These are phyloP conservation scores for Trichaptum fuscoviolaceum DNA, from an alignment of 768 basidiomycete genomes.

Conservation along the genomic window DNA sequence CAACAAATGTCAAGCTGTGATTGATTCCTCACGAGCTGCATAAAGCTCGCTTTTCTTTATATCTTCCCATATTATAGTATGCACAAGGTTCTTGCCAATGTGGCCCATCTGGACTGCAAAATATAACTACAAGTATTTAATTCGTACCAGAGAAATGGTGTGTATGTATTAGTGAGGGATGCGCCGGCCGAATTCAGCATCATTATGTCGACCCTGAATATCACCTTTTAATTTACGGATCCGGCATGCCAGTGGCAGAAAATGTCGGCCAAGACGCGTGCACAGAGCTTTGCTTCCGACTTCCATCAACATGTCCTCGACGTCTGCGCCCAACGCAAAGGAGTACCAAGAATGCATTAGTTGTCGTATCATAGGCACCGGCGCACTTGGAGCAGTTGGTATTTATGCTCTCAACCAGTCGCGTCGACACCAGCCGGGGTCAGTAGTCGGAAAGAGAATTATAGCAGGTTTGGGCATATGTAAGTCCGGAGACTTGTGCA, in stretches of 20 bases:
- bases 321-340: neutral
- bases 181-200: no score
- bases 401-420: conserved; percentile 64
- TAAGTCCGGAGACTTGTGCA: conserved; percentile 24
- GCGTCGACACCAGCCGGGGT: conserved; percentile 57
- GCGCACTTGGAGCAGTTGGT: conserved; percentile 56
- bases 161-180: no score
- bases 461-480: conserved; percentile 61
- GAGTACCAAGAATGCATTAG: conserved; percentile 51
- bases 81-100: no score
- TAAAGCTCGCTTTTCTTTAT: no score
- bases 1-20: no score
- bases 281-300: neutral
- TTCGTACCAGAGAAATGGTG: no score
- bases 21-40: no score
- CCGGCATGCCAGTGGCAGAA: no score
- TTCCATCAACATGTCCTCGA: neutral
- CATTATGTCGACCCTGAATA: neutral
- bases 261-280: neutral
- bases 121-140: no score
- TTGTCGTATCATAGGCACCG: conserved; percentile 65
- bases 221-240: neutral
- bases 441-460: conserved; percentile 52
- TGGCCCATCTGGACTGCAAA: no score
- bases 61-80: no score